Evolutionary conservation across 2,329 filamentous ascomycete species (phyloP), one percentile per base, ranked within the genome.

Genomic region (Ophiostoma australiae): DNA sequence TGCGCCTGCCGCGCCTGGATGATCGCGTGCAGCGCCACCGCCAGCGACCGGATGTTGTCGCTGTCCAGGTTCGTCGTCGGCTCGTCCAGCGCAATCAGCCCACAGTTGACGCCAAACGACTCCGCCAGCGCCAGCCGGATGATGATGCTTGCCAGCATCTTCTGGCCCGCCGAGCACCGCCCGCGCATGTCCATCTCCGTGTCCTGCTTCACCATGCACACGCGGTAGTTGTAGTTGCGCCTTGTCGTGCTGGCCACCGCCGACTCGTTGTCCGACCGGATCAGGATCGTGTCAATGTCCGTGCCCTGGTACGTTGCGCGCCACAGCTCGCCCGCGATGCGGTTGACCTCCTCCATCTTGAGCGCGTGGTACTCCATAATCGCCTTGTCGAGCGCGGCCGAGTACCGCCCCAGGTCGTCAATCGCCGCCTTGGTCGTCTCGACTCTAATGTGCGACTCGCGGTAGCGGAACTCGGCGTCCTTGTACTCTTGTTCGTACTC

Each of bases 131-230:
- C 95, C 37, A 99, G 87, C 1, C 95, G 94, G 79, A 99, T 97
- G 80, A 99, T 96, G 82, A 99, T 99, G 80, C 90, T 93, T 4
- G 95, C 95, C 37, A 99, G 87, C 37, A 99, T 94, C 81, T 97
- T 97, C 79, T 99, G 95, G 3, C 95, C 95, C 0, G 95, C 95
- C 75, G 92, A 96, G 84, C 95, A 99, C 70, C 95, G 92, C 1
- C 95, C 96, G 73, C 95, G 92, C 95, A 99, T 99, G 82, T 99
- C 95, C 93, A 99, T 97, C 80, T 99, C 95, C 0, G 91, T 92
- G 77, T 96, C 93, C 78, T 94, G 91, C 82, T 99, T 99, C 76
- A 97, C 89, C 95, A 99, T 99, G 80, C 92, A 94, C 6, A 99
- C 90, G 67, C 95, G 92, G 83, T 99, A 99, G 81, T 99, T 98